Evolutionary conservation across 169 alveolate genomes (phyloP).

Genomic region (Blepharisma undulans): DNA sequence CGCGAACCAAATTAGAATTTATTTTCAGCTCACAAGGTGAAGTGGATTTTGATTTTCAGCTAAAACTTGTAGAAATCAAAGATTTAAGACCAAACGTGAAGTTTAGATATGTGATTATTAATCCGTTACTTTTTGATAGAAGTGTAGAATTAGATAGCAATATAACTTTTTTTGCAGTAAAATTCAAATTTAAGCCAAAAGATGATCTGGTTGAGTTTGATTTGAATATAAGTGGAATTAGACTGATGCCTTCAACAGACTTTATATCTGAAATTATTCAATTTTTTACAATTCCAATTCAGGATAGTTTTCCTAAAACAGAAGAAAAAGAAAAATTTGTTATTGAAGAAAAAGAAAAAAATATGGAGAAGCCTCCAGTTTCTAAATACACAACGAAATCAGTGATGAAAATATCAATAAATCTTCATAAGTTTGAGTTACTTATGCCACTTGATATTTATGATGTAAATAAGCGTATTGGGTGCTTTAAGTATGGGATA

Average conservation of each 20-base stretch:
- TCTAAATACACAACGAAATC: background rate
- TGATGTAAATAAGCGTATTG: background rate
- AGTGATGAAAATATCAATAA: background rate
- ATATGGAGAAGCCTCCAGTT: background rate
- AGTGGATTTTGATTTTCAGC: background rate
- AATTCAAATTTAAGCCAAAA: background rate
- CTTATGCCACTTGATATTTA: background rate
- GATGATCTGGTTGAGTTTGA: background rate
- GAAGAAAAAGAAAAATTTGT: background rate
- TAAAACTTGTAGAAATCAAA: background rate
- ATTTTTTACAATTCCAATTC: background rate
- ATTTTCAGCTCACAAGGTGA: background rate
- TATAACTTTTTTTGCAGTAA: background rate
- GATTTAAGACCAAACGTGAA: background rate
- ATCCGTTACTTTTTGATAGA: background rate
- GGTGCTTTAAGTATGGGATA: slow-evolving; percentile 3
- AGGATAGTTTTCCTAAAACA: background rate
- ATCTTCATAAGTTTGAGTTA: background rate
- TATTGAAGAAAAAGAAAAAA: background rate
- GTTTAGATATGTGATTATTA: background rate
- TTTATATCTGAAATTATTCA: background rate
- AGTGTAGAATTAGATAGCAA: background rate
- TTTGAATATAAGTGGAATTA: background rate
- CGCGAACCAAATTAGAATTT: background rate
- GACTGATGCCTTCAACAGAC: background rate